Evolutionary conservation across 2,329 filamentous ascomycete species (phyloP).

Genomic region (Gaeumannomyces tritici): DNA sequence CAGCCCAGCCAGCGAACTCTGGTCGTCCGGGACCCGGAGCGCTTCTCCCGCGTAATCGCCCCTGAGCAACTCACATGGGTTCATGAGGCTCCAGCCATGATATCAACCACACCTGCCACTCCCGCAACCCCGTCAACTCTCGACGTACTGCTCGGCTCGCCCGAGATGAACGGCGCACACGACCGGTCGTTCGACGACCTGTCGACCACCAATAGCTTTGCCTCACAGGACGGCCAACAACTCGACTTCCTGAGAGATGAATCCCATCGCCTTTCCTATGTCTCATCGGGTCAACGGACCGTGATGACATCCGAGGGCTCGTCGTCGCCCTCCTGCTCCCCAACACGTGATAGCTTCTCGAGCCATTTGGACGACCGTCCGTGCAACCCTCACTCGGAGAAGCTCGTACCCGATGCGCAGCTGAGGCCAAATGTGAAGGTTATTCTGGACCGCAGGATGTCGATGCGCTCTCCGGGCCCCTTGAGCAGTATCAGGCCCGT

Average conservation of each 20-base stretch:
- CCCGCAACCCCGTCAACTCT: not conserved
- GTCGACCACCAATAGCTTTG: constrained; percentile 47
- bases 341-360: constrained; percentile 41
- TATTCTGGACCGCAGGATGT: constrained; percentile 40
- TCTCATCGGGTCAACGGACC: constrained; percentile 53
- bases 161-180: constrained; percentile 19
- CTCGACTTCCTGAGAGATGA: constrained; percentile 49
- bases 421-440: constrained; percentile 42
- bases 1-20: constrained; percentile 35
- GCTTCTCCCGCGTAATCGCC: constrained; percentile 27
- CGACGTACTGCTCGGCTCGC: not conserved
- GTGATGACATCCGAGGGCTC: constrained; percentile 48
- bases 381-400: constrained; percentile 1
- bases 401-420: constrained; percentile 21
- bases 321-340: constrained; percentile 44
- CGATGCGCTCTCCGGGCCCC: constrained; percentile 36
- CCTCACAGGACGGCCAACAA: constrained; percentile 49
- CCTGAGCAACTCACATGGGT: constrained; percentile 1
- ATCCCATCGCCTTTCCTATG: constrained; percentile 45
- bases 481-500: constrained; percentile 28
- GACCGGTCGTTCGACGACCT: constrained; percentile 40
- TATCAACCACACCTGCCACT: constrained; percentile 15
- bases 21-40: constrained; percentile 36
- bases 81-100: constrained; percentile 9
- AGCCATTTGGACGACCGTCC: constrained; percentile 23